phyloP scores from a whole-genome alignment of 305 asterid species.

The Solanum chacoense region DNA sequence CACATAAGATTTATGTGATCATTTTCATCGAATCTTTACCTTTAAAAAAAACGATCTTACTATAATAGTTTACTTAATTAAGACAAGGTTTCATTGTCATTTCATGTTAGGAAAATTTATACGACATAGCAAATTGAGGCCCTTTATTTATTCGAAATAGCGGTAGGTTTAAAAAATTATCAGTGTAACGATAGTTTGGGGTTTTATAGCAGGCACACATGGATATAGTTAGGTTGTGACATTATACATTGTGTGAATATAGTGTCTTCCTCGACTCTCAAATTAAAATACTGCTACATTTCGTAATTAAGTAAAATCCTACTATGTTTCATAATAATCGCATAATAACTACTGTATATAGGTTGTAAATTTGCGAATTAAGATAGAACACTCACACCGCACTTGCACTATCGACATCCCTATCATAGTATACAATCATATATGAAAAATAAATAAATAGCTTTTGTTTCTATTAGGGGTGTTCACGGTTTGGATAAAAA shows the following conservation, averaged over 20 bases:
- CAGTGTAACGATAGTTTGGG: background rate
- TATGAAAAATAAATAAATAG: background rate
- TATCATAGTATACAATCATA: background rate
- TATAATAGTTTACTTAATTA: background rate
- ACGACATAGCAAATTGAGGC: background rate
- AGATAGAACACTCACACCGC: background rate
- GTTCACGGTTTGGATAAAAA: too few species aligned
- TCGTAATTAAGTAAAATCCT: background rate
- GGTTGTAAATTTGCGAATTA: background rate
- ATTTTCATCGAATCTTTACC: background rate
- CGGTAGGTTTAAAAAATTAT: background rate
- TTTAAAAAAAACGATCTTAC: background rate
- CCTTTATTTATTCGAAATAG: background rate
- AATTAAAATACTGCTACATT: background rate
- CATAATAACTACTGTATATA: background rate
- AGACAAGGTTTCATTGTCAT: background rate
- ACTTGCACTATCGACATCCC: background rate
- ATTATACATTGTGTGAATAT: background rate
- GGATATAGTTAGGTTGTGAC: background rate
- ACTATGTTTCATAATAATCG: background rate
- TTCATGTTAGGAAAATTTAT: background rate
- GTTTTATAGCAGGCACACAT: background rate
- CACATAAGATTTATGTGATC: background rate
- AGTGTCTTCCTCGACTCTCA: background rate
- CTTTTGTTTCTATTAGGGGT: background rate